phyloP scores from a whole-genome alignment of 2,329 filamentous ascomycete genomes.

The Fusarium vanettenii region DNA sequence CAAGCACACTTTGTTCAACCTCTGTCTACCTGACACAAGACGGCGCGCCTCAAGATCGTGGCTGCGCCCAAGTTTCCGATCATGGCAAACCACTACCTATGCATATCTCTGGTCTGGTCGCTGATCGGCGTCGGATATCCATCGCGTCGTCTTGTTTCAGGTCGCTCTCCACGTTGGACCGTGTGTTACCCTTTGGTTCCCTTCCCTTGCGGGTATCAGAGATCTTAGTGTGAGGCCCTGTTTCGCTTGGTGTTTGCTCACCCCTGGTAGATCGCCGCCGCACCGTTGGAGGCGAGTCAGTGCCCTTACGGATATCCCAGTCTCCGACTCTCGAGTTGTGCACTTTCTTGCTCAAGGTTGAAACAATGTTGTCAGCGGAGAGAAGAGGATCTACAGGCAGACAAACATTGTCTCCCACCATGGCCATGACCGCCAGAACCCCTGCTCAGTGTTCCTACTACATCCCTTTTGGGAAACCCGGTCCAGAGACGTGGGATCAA shows the following conservation, averaged over 20 bases:
- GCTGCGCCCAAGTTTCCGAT: conserved; percentile 13
- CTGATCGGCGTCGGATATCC: conserved; percentile 12
- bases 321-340: background rate
- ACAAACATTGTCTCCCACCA: background rate
- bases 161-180: conserved; percentile 37
- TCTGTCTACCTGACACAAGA: conserved; percentile 20
- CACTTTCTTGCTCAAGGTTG: conserved; percentile 1
- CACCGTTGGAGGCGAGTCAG: conserved; percentile 1
- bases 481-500: background rate
- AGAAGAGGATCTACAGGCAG: background rate
- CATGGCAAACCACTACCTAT: background rate
- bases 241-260: conserved; percentile 22
- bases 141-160: conserved; percentile 41
- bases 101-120: conserved; percentile 10
- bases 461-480: background rate
- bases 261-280: conserved; percentile 32
- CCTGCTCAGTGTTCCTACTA: background rate
- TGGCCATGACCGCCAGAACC: background rate
- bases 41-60: conserved; percentile 1
- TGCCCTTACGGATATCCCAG: conserved; percentile 14
- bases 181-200: conserved; percentile 30
- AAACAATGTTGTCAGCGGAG: conserved; percentile 8
- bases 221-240: conserved; percentile 29
- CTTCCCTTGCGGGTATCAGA: conserved; percentile 17
- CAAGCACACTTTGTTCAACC: background rate